Conservation (phyloP, 2,329 filamentous ascomycete genomes). For the Stagonosporopsis tanaceti region DNA sequence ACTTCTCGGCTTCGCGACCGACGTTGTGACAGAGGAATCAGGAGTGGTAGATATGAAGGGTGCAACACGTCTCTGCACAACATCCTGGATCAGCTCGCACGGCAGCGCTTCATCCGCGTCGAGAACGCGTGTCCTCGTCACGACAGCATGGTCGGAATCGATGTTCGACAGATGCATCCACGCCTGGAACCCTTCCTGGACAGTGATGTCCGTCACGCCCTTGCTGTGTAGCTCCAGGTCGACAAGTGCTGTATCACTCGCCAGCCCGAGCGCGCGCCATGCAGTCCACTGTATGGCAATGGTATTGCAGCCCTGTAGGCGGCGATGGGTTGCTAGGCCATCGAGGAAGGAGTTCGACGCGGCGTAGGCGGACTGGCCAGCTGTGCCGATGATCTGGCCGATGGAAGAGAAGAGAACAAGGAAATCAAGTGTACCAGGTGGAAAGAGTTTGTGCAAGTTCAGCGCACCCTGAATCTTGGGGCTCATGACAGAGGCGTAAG, state of each 20-base stretch:
- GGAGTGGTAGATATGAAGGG: background rate
- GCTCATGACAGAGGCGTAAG: conserved; percentile 45
- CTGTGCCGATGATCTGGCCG: conserved; percentile 34
- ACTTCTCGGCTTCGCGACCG: conserved; percentile 11
- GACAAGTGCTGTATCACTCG: conserved; percentile 49
- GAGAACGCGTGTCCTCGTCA: conserved; percentile 44
- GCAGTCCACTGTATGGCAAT: conserved; percentile 55
- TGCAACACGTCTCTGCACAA: conserved; percentile 22
- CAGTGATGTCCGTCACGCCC: conserved; percentile 54
- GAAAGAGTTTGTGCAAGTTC: conserved; percentile 35
- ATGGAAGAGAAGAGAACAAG: conserved; percentile 39
- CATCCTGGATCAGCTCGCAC: conserved; percentile 25
- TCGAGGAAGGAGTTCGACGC: conserved; percentile 44
- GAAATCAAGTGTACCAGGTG: conserved; percentile 40
- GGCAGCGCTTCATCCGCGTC: conserved; percentile 43
- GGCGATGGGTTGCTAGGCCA: conserved; percentile 33
- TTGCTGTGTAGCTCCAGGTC: conserved; percentile 52
- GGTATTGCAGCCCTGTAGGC: conserved; percentile 50
- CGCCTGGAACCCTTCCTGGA: conserved; percentile 54
- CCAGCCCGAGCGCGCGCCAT: conserved; percentile 55
- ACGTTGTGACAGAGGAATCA: background rate
- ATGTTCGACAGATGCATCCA: conserved; percentile 51
- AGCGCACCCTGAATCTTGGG: conserved; percentile 44
- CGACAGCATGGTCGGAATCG: conserved; percentile 52
- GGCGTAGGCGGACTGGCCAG: conserved; percentile 39